phyloP scores from a whole-genome alignment of 2,329 filamentous ascomycete species.

The Orbilia ellipsospora region DNA sequence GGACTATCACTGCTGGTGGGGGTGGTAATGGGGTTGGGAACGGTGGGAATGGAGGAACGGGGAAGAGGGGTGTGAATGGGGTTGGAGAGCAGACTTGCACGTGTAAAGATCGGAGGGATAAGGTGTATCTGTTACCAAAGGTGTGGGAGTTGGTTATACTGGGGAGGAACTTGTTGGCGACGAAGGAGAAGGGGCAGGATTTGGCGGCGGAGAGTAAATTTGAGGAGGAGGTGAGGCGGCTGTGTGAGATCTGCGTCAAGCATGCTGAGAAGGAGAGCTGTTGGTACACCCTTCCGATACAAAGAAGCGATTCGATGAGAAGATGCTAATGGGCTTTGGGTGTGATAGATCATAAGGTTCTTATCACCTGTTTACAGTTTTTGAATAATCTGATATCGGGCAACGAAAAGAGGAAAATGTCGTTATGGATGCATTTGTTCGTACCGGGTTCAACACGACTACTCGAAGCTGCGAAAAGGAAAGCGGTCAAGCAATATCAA shows the following conservation, averaged over 20 bases:
- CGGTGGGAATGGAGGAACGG: not conserved
- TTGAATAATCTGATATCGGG: constrained; percentile 59
- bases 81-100: constrained; percentile 53
- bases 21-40: not conserved
- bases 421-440: constrained; percentile 59
- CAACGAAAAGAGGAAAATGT: constrained; percentile 59
- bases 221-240: constrained; percentile 58
- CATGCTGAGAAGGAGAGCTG: constrained; percentile 56
- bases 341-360: constrained; percentile 58
- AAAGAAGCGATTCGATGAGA: not conserved
- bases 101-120: constrained; percentile 55
- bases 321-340: constrained; percentile 1
- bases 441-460: constrained; percentile 54
- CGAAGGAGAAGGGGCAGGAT: constrained; percentile 59
- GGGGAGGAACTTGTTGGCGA: constrained; percentile 59
- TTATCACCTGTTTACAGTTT: constrained; percentile 59
- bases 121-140: constrained; percentile 59
- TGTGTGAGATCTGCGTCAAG: constrained; percentile 59
- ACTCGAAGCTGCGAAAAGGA: constrained; percentile 53
- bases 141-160: constrained; percentile 59
- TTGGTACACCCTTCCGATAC: constrained; percentile 6
- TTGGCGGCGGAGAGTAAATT: constrained; percentile 59
- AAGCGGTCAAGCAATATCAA: constrained; percentile 48
- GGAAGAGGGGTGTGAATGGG: constrained; percentile 31
- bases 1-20: not conserved